Conservation (phyloP, 345 rosid genomes). For the Syzygium aromaticum region DNA sequence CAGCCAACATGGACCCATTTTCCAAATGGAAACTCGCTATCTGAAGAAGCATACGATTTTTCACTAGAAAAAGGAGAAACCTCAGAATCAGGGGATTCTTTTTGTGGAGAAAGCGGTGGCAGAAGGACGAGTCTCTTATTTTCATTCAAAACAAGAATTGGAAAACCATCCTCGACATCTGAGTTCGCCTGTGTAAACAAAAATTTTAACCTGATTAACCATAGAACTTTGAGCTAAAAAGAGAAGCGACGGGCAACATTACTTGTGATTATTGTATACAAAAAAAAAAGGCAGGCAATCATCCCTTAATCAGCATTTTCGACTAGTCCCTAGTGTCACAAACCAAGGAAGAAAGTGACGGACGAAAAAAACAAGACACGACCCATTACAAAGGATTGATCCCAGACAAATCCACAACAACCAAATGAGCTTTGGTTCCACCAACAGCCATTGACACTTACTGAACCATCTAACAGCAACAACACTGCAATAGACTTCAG, state of each 20-base stretch:
- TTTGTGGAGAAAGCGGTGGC: constrained; percentile 30
- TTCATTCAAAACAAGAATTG: constrained; percentile 58
- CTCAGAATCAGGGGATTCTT: constrained; percentile 34
- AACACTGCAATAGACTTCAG: background rate
- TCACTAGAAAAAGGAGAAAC: constrained; percentile 26
- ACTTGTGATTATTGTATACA: background rate
- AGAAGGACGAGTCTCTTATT: constrained; percentile 50
- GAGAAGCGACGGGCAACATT: background rate
- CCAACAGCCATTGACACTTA: background rate
- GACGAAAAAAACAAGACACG: background rate
- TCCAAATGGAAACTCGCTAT: constrained; percentile 36
- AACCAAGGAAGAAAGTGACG: background rate
- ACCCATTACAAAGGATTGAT: background rate
- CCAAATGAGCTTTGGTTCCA: background rate
- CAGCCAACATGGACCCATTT: constrained; percentile 77
- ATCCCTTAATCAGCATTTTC: background rate
- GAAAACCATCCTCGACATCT: constrained; percentile 30
- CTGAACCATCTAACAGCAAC: background rate
- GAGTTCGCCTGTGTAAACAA: constrained; percentile 33
- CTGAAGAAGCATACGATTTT: constrained; percentile 29
- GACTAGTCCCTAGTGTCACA: background rate
- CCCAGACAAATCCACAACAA: background rate
- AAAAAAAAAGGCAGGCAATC: background rate
- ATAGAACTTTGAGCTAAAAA: background rate
- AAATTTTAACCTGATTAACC: background rate